Evolutionary conservation across 2,329 filamentous ascomycete species (phyloP), one percentile per base, ranked within the genome.

Genomic region (Pezicula neosporulosa): DNA sequence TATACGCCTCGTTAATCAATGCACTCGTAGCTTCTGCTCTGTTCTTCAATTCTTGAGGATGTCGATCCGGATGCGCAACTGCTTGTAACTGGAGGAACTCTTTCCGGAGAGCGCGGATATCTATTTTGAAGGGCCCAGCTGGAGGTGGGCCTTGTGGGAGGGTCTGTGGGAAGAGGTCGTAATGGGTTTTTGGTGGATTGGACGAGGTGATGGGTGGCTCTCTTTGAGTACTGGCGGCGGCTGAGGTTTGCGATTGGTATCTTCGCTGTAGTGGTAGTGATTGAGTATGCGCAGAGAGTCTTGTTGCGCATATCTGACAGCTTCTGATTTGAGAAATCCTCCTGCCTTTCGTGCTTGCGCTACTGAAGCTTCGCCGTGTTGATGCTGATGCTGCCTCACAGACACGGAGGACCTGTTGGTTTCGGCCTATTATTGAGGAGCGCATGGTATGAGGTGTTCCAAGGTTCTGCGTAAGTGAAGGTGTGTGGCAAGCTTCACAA

Each of bases 1-100:
- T 86, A 77, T 95, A 97, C 1, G 94, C 94, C 59, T 91, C 86
- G 76, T 97, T 97, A 68, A 97, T 92, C 24, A 82, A 80, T 7
- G 90, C 82, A 9, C 88, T 94, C n/a, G 85, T 75, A 0, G 84
- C 87, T 68, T 95, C 89, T 18, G 91, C 90, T 44, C 79, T 63
- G 61, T 72, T 60, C 72, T 86, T 76, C 68, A 76, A 64, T 67
- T 76, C 38, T 59, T 77, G 57, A 60, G 81, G 51, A 66, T 72
- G 60, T 57, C 63, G 56, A 68, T 94, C 89, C 1, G 89, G 89
- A 69, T 94, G 89, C 10, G 87, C 81, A 41, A 79, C 77, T 16
- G 85, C 81, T 72, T 99, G 94, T 1, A 97, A 80, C 54, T 83
- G 81, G 13, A 97, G 83, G 72, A 96, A 97, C 67, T 99, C 94